Conservation (phyloP, 1,139 yeast genomes). For the Entelexis sorbosivorans region DNA sequence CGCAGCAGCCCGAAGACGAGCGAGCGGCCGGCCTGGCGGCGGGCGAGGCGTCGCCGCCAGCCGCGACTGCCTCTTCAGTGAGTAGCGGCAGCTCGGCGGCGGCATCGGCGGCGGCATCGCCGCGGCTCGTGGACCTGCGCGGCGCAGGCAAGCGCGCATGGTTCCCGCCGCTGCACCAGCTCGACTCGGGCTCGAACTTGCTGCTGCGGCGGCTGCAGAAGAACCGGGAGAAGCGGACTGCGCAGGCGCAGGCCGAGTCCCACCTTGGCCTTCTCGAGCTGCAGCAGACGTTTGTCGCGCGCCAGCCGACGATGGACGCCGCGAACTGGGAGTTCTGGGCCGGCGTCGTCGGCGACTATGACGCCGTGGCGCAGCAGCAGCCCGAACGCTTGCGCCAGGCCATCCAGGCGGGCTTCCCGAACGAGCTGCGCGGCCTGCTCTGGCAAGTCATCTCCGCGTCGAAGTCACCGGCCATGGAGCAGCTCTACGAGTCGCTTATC, state of each 20-base stretch:
- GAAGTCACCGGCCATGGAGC: slow-evolving; percentile 62
- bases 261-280: slow-evolving; percentile 50
- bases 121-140: slow-evolving; percentile 14
- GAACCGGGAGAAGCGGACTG: slow-evolving; percentile 16
- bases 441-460: slow-evolving; percentile 90
- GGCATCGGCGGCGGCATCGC: background rate
- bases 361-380: slow-evolving; percentile 49
- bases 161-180: slow-evolving; percentile 13
- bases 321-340: slow-evolving; percentile 89
- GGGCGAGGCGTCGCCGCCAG: no score
- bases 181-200: slow-evolving; percentile 15
- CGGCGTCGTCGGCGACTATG: slow-evolving; percentile 61
- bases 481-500: slow-evolving; percentile 46
- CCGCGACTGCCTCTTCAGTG: background rate
- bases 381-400: slow-evolving; percentile 50
- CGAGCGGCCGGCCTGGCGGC: background rate
- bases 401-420: slow-evolving; percentile 69
- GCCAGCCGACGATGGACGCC: slow-evolving; percentile 24
- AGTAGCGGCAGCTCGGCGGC: background rate
- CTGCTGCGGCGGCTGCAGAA: slow-evolving; percentile 23
- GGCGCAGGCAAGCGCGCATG: slow-evolving; percentile 17
- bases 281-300: slow-evolving; percentile 48
- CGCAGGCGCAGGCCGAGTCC: slow-evolving; percentile 36
- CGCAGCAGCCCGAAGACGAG: background rate
- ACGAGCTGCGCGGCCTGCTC: slow-evolving; percentile 71